Conservation (phyloP, 176 grass and related monocot species). For the Oryza glumipatula region DNA sequence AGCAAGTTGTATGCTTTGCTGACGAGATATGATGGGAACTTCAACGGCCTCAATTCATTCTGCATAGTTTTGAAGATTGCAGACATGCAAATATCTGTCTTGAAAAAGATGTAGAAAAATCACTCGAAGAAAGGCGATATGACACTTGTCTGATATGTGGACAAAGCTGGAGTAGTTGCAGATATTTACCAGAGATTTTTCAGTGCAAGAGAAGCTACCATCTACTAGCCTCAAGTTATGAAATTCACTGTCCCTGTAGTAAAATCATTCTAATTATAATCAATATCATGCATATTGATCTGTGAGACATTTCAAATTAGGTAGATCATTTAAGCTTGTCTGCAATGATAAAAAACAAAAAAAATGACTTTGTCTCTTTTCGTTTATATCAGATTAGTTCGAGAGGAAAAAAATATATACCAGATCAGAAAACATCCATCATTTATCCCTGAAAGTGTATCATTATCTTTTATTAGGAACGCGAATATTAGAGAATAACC, state of each 20-base stretch:
- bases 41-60: not conserved
- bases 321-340: too few relatives aligned
- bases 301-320: not conserved
- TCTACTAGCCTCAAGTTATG: not conserved
- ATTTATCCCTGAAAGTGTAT: too few relatives aligned
- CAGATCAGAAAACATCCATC: too few relatives aligned
- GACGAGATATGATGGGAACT: constrained; percentile 25
- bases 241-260: not conserved
- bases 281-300: not conserved
- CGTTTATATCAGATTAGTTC: too few relatives aligned
- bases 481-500: too few relatives aligned
- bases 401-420: too few relatives aligned
- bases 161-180: not conserved
- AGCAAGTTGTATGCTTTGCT: constrained; percentile 9
- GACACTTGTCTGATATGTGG: not conserved
- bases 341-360: too few relatives aligned
- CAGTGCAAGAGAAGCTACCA: not conserved
- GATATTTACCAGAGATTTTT: constrained; percentile 23
- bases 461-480: too few relatives aligned
- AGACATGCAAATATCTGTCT: constrained; percentile 7
- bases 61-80: not conserved
- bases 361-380: too few relatives aligned
- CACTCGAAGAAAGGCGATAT: not conserved
- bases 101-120: not conserved
- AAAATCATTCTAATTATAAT: not conserved